Evolutionary conservation across 345 rosid genomes (phyloP).

Genomic region (Eucalyptus coolabah): DNA sequence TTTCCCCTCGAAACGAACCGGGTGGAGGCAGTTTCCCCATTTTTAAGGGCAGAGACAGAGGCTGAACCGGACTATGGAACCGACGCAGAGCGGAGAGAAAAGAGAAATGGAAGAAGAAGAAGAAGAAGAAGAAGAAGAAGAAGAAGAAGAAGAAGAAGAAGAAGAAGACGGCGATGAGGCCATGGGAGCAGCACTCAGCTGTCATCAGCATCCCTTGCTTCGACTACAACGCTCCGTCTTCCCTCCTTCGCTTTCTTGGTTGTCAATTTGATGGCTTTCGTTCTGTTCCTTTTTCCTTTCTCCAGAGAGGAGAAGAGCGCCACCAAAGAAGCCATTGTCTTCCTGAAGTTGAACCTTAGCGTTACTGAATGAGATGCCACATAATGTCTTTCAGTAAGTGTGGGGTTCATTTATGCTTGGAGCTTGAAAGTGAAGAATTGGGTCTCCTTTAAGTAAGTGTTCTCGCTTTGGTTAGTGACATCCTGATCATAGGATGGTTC

Average conservation of each 20-base stretch:
- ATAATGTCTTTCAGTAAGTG: background rate
- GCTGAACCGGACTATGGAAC: background rate
- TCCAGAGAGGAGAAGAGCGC: conserved; percentile 9
- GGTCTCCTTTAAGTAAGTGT: background rate
- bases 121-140: background rate
- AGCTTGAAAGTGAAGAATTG: background rate
- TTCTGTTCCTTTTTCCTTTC: background rate
- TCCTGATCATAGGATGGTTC: background rate
- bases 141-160: background rate
- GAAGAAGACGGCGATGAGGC: conserved; percentile 16
- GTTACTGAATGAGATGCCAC: background rate
- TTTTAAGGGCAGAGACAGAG: background rate
- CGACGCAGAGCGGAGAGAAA: background rate
- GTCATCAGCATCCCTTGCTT: conserved; percentile 82
- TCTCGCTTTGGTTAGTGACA: background rate
- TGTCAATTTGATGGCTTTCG: background rate
- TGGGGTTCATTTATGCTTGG: background rate
- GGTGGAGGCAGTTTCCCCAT: background rate
- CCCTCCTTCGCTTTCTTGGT: conserved; percentile 12
- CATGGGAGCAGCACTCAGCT: conserved; percentile 74
- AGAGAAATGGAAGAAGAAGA: background rate
- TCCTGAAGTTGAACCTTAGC: too few relatives aligned
- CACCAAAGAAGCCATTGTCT: too few relatives aligned
- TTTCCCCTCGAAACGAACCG: background rate
- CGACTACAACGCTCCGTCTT: conserved; percentile 75